Base-by-base conservation (phyloP, 345 rosid species). In the Eucalyptus erythrocorys region DNA sequence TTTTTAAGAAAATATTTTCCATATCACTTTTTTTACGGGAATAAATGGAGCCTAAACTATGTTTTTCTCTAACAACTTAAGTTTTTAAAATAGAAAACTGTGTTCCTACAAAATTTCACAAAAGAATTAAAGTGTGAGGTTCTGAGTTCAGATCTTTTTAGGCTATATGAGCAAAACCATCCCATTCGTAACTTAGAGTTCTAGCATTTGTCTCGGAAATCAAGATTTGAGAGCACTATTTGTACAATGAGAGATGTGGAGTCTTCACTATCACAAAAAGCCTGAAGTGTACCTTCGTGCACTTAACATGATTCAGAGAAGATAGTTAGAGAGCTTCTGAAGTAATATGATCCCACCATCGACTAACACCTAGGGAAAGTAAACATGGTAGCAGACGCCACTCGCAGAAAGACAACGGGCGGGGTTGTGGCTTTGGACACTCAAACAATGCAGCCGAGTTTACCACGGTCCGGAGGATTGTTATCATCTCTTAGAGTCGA, bases 1-100 rank as follows among this genome's bases (percentile, higher is more conserved):
- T 51, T 51, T 7, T 51, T 3, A 19, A 51, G 4, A 17, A 16
- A 50, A 50, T 50, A 50, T 50, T 51, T 51, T 51, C 5, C 10
- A 8, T 0, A 51, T 51, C 57, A 21, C 10, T 51, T 0, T 21
- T 51, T 51, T 51, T 19, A 51, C 1, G 2, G 0, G 26, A 51
- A 51, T 7, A 21, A 51, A 51, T 51, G 5, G 10, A 51, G 57
- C 2, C 4, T 51, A 68, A 34, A 34, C 6, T 3, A 8, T 2
- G 8, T 6, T 16, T 66, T 68, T 32, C 16, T 32, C 0, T 68
- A 68, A 34, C 0, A 16, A 4, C 11, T 17, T 68, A 34, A 34
- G 11, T 17, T 68, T 34, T 68, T 3, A 16, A 5, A 66, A 32
- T 7, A n/a, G 1, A n/a, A 14, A 21, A 17, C 2, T 0, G 1